Conservation (phyloP, 2,329 filamentous ascomycete species). For the Clathrospora elynae region DNA sequence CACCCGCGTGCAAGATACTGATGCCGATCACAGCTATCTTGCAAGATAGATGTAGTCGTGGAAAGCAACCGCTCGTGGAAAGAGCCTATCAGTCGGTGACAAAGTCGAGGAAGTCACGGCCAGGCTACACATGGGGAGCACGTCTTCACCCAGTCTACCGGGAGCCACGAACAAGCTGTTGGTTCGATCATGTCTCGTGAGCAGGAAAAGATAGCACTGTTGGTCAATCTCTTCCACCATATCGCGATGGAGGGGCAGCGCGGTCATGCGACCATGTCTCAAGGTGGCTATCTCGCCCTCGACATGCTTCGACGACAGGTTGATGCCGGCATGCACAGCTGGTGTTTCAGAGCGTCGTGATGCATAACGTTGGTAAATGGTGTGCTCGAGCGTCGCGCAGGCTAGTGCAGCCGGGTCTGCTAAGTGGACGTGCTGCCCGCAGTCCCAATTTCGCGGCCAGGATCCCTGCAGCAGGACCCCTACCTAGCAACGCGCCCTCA, state of each 20-base stretch:
- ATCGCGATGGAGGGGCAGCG: constrained; percentile 31
- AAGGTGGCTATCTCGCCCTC: constrained; percentile 17
- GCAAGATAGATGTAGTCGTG: constrained; percentile 16
- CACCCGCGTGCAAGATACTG: constrained; percentile 5
- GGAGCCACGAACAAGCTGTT: not conserved
- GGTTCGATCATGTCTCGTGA: constrained; percentile 29
- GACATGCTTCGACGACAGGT: constrained; percentile 6
- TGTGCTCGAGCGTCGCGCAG: constrained; percentile 36
- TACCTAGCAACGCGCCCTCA: constrained; percentile 46
- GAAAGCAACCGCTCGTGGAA: constrained; percentile 6
- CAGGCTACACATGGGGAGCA: constrained; percentile 9
- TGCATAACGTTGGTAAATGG: constrained; percentile 43
- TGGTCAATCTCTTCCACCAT: constrained; percentile 23
- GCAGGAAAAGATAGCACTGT: constrained; percentile 9
- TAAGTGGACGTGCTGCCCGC: constrained; percentile 40
- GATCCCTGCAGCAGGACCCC: constrained; percentile 35
- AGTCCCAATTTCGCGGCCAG: constrained; percentile 41
- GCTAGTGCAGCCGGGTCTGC: constrained; percentile 39
- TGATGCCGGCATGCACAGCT: constrained; percentile 31
- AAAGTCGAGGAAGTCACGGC: not conserved
- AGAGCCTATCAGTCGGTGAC: not conserved
- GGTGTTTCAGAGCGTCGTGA: constrained; percentile 33
- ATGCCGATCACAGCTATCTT: constrained; percentile 20
- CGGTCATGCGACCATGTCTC: constrained; percentile 36
- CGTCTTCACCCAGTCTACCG: constrained; percentile 9